Percentiles rank a stretch among this genome's conserved stretches.
phyloP scores from a whole-genome alignment of 23 red algal species.

The Gracilaria caudata region DNA sequence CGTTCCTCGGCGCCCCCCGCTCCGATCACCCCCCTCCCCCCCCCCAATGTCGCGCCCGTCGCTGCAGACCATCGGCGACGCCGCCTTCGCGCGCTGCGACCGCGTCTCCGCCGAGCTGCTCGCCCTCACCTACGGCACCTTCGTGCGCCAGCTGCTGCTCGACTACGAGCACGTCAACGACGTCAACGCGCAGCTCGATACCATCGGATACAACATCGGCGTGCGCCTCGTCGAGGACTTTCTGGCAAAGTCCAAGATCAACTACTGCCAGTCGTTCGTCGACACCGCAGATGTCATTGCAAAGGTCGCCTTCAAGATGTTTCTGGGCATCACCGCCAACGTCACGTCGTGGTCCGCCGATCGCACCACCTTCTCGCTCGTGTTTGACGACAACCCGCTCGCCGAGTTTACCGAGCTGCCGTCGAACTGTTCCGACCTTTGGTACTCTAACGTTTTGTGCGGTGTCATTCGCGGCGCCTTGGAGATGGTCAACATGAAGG shows the following conservation, averaged over 20 bases:
- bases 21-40: neutral
- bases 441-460: slow-evolving; percentile 96
- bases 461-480: slow-evolving; percentile 93
- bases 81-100: slow-evolving; percentile 79
- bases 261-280: slow-evolving; percentile 63
- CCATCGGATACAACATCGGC: slow-evolving; percentile 95
- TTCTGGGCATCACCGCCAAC: slow-evolving; percentile 80
- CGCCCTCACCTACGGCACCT: slow-evolving; percentile 98
- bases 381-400: slow-evolving; percentile 96
- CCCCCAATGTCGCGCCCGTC: slow-evolving; percentile 60
- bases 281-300: slow-evolving; percentile 91
- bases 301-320: slow-evolving; percentile 98
- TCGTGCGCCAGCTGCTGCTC: slow-evolving; percentile 90
- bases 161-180: slow-evolving; percentile 90
- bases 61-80: slow-evolving; percentile 83
- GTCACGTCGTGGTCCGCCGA: slow-evolving; percentile 71
- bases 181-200: slow-evolving; percentile 91
- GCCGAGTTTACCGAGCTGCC: slow-evolving; percentile 96
- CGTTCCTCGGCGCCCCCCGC: too few species aligned
- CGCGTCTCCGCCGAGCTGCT: slow-evolving; percentile 90
- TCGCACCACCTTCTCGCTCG: slow-evolving; percentile 67
- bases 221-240: slow-evolving; percentile 96
- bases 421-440: slow-evolving; percentile 56
- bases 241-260: slow-evolving; percentile 83
- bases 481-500: slow-evolving; percentile 98